These are phyloP conservation scores for Nitzschia putrida DNA, from an alignment of 108 stramenopile genomes.

Conservation along the genomic window DNA sequence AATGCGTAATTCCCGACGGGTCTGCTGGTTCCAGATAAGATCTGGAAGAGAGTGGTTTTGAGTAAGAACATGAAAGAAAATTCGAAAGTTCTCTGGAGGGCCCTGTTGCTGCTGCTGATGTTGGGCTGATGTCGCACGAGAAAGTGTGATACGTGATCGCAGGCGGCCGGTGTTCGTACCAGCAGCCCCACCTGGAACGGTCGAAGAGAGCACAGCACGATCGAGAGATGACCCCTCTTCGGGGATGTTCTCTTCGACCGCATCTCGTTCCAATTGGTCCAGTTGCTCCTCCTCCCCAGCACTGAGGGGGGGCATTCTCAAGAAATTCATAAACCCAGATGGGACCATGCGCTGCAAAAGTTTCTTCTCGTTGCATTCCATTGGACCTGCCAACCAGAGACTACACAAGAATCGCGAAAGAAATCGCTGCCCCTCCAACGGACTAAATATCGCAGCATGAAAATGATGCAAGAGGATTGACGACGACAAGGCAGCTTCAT, in stretches of 20 bases:
- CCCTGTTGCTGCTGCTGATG: constrained; percentile 13
- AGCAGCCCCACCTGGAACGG: constrained; percentile 28
- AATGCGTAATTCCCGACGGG: constrained; percentile 71
- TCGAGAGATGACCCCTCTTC: constrained; percentile 4
- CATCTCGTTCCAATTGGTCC: constrained; percentile 67
- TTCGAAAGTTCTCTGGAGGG: constrained; percentile 47
- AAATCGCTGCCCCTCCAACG: constrained; percentile 67
- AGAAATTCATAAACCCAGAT: constrained; percentile 64
- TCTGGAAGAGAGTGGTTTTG: constrained; percentile 77
- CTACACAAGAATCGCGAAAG: constrained; percentile 77
- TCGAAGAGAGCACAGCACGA: background rate
- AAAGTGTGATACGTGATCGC: constrained; percentile 49
- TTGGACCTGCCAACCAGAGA: constrained; percentile 72
- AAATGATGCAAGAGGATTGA: constrained; percentile 73
- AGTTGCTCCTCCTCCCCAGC: constrained; percentile 67
- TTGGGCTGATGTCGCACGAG: constrained; percentile 19
- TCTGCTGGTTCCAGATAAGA: constrained; percentile 84
- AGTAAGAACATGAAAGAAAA: constrained; percentile 71
- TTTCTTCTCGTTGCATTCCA: constrained; percentile 64
- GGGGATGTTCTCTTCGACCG: constrained; percentile 39
- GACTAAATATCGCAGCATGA: constrained; percentile 75
- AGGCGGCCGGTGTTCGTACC: constrained; percentile 63
- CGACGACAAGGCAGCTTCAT: constrained; percentile 66
- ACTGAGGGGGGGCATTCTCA: constrained; percentile 71
- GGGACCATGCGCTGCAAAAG: constrained; percentile 70